Evolutionary conservation across 2,329 filamentous ascomycete genomes (phyloP).

Genomic region (Arthrinium phaeospermum): DNA sequence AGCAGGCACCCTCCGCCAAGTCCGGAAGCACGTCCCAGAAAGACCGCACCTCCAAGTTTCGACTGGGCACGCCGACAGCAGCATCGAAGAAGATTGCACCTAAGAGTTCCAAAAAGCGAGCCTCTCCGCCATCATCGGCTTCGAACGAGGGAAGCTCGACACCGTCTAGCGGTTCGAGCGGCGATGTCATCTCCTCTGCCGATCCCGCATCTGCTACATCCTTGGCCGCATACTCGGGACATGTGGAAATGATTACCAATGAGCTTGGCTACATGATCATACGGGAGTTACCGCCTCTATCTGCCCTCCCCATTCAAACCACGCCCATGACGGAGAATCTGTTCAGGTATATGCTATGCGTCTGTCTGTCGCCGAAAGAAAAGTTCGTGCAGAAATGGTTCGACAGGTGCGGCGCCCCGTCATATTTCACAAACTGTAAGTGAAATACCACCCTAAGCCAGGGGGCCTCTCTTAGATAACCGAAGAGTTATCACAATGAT

Average conservation of each 20-base stretch:
- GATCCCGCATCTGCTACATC: not conserved
- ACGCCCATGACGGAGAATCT: constrained; percentile 40
- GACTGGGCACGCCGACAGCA: constrained; percentile 29
- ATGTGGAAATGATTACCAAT: constrained; percentile 35
- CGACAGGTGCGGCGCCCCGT: constrained; percentile 37
- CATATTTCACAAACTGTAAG: constrained; percentile 41
- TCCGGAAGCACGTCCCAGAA: constrained; percentile 35
- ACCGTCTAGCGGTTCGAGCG: constrained; percentile 13
- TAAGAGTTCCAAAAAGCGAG: not conserved
- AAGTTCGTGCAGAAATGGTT: constrained; percentile 40
- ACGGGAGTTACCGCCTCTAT: constrained; percentile 38
- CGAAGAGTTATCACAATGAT: not conserved
- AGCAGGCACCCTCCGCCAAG: constrained; percentile 29
- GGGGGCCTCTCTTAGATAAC: too few species aligned
- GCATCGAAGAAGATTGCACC: constrained; percentile 20
- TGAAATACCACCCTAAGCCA: not conserved
- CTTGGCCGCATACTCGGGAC: constrained; percentile 25
- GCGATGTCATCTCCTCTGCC: not conserved
- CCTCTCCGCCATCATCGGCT: not conserved
- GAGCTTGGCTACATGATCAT: constrained; percentile 39
- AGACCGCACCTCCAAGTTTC: constrained; percentile 41
- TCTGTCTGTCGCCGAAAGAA: constrained; percentile 40
- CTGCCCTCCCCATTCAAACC: constrained; percentile 39
- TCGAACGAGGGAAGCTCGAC: not conserved
- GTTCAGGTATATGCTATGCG: constrained; percentile 41